Percentiles rank a stretch among this genome's conserved stretches.
These are phyloP conservation scores for Auricularia sp. DNA, from an alignment of 768 basidiomycete genomes.

Conservation along the genomic window DNA sequence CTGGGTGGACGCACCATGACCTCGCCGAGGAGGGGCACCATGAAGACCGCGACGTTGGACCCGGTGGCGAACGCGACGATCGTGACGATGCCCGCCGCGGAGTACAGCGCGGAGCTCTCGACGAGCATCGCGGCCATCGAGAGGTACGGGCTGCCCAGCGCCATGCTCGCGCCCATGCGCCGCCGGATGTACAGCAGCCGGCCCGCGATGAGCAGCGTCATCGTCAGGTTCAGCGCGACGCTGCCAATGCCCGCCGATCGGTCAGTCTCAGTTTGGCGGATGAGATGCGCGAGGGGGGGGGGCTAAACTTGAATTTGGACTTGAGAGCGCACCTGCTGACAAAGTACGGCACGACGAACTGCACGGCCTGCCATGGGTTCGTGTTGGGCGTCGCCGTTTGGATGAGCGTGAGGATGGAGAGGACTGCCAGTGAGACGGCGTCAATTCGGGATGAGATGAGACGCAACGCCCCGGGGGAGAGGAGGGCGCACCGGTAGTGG, in stretches of 20 bases:
- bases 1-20: not conserved
- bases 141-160: not conserved
- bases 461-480: not conserved
- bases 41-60: not conserved
- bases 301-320: no score
- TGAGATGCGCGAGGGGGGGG: no score
- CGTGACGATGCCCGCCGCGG: not conserved
- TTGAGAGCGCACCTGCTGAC: not conserved
- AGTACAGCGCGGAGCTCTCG: not conserved
- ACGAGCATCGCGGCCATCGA: not conserved
- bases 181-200: slow-evolving; percentile 4
- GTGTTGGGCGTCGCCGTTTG: not conserved
- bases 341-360: not conserved
- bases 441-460: not conserved
- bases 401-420: not conserved
- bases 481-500: not conserved
- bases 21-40: not conserved
- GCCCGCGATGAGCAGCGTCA: not conserved
- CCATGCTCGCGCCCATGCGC: not conserved
- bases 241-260: not conserved
- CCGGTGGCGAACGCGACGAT: not conserved
- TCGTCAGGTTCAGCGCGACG: slow-evolving; percentile 1
- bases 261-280: no score
- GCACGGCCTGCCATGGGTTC: not conserved
- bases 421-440: not conserved